A percentile compares a stretch with the other conserved stretches of the same genome.
phyloP scores from a whole-genome alignment of 1,139 yeast genomes.

The Yamadazyma blattariae region DNA sequence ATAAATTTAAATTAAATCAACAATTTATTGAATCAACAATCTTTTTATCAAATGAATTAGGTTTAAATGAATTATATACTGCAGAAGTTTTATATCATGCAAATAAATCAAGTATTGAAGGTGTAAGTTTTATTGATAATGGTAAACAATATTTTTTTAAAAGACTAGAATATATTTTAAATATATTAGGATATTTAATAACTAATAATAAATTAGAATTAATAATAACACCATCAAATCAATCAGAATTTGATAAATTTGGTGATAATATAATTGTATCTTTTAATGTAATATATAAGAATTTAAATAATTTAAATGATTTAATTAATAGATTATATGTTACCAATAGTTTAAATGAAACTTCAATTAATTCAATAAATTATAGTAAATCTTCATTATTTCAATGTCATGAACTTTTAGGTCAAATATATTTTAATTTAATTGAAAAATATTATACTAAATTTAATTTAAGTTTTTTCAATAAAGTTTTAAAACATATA shows the following conservation, averaged over 20 bases:
- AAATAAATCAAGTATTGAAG: slow-evolving; percentile 40
- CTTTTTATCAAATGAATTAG: slow-evolving; percentile 46
- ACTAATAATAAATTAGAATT: slow-evolving; percentile 26
- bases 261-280: slow-evolving; percentile 46
- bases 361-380: slow-evolving; percentile 54
- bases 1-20: slow-evolving; percentile 69
- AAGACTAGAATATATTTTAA: slow-evolving; percentile 69
- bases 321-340: slow-evolving; percentile 62
- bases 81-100: slow-evolving; percentile 43
- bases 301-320: slow-evolving; percentile 56
- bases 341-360: slow-evolving; percentile 37
- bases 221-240: slow-evolving; percentile 14
- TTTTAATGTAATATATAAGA: slow-evolving; percentile 55
- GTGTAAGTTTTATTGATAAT: slow-evolving; percentile 57
- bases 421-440: slow-evolving; percentile 59
- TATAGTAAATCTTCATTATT: slow-evolving; percentile 63
- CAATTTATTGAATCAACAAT: slow-evolving; percentile 53
- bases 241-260: slow-evolving; percentile 18
- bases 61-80: slow-evolving; percentile 33
- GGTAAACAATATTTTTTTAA: slow-evolving; percentile 71
- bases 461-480: slow-evolving; percentile 30
- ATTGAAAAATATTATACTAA: slow-evolving; percentile 34
- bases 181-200: slow-evolving; percentile 60
- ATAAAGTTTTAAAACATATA: slow-evolving; percentile 28
- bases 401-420: slow-evolving; percentile 67